Base-by-base conservation (phyloP, 306 rosid genomes). In the Gleditsia sinensis region DNA sequence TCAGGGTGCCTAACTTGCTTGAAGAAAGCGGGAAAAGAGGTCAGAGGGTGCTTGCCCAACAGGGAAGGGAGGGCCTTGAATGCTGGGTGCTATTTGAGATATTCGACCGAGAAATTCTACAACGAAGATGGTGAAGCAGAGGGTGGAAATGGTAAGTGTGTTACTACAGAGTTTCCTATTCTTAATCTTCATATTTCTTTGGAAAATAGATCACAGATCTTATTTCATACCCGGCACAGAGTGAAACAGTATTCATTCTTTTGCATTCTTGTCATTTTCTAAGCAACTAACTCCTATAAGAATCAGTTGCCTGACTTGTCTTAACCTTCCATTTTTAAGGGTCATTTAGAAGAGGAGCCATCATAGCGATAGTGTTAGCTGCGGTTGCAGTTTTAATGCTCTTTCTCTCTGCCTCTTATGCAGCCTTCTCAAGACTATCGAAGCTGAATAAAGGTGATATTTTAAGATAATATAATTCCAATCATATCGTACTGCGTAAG, bases 61-160 rank as follows among this genome's bases (percentile, higher is more conserved):
- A 88, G 46, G 12, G 95, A 93, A 82, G 98, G 95, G 34, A 87
- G 88, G 73, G 90, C 82, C 12, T 75, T 93, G 89, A 84, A 86
- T 82, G 89, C 91, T 36, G 98, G 98, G 2, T 93, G 98, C 71
- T 93, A 93, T 71, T 72, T 90, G 89, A 88, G 97, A 32, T 93
- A 87, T 65, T 89, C 98, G 0, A 83, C 95, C 0, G 42, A 50
- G 12, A 90, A 89, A 48, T 90, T 93, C 45, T 88, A 81, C 46
- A 67, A 67, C 19, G 80, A 86, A 24, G 7, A 24, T 1, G 75
- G 51, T 27, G 80, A 49, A 61, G 57, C 11, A 25, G 37, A 37
- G 21, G 32, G 71, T 48, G 67, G 69, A 37, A 55, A 74, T 13
- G 81, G 93, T 90, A 17, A 83, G 80, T 17, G 9, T 12, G 17